phyloP scores from a whole-genome alignment of 2,329 filamentous ascomycete genomes.

The Dendrostoma leiphaemia region DNA sequence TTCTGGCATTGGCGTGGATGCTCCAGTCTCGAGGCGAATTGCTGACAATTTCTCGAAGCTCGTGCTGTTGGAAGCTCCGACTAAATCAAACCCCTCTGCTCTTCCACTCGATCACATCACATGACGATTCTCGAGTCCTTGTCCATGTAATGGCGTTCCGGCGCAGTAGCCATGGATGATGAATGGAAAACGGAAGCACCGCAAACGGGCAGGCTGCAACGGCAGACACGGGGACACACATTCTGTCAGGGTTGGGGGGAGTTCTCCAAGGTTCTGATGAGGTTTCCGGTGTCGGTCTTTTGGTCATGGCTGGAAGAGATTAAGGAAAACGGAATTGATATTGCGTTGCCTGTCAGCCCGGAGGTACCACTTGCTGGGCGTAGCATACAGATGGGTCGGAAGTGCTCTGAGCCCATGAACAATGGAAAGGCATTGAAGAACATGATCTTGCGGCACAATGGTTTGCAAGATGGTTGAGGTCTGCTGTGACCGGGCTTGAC shows the following conservation, averaged over 20 bases:
- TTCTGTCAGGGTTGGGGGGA: conserved; percentile 21
- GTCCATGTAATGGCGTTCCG: conserved; percentile 12
- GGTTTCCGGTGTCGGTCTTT: conserved; percentile 13
- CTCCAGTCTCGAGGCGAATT: not conserved
- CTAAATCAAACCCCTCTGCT: conserved; percentile 30
- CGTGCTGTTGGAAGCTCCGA: conserved; percentile 57
- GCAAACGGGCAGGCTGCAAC: conserved; percentile 13
- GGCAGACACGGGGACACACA: conserved; percentile 10
- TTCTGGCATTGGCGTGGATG: conserved; percentile 15
- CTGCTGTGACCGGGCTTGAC: not conserved
- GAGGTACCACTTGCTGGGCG: conserved; percentile 25
- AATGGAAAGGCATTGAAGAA: conserved; percentile 29
- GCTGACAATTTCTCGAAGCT: conserved; percentile 42
- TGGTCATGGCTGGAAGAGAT: conserved; percentile 30
- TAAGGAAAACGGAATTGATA: conserved; percentile 25
- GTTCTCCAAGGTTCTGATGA: conserved; percentile 23
- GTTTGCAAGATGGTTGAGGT: not conserved
- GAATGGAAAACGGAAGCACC: conserved; percentile 11
- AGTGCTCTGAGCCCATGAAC: conserved; percentile 32
- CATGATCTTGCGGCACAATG: not conserved
- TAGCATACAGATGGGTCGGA: conserved; percentile 33
- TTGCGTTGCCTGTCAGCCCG: conserved; percentile 8
- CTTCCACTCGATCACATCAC: conserved; percentile 12
- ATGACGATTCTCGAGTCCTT: conserved; percentile 23
- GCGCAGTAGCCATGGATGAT: conserved; percentile 14